Percentiles rank a stretch among this genome's conserved stretches.
Conservation (phyloP, 495 filamentous ascomycete genomes). For the Hamigera avellanea region DNA sequence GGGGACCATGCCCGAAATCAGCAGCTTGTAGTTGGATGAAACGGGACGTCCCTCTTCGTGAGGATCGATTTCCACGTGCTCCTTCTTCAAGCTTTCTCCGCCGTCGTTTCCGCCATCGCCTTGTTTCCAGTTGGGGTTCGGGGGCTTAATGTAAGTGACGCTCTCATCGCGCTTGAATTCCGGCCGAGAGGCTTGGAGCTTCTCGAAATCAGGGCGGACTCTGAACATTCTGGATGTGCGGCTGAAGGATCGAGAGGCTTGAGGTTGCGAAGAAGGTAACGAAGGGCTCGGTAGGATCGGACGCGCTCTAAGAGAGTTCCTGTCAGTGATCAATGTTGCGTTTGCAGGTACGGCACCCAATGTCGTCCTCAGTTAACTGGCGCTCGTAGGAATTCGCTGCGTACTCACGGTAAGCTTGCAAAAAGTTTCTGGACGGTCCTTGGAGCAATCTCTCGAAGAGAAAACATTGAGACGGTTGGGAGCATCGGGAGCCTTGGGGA, state of each 20-base stretch:
- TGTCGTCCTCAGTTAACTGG: no score
- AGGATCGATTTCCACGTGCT: conserved; percentile 75
- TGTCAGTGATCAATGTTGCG: no score
- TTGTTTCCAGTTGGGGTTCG: conserved; percentile 61
- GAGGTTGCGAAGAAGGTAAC: neutral
- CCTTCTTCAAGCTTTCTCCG: conserved; percentile 38
- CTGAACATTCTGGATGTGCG: conserved; percentile 18
- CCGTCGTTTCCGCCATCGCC: conserved; percentile 65
- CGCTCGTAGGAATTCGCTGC: no score
- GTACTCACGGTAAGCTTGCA: no score
- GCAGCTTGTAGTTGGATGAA: conserved; percentile 78
- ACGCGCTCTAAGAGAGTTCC: no score
- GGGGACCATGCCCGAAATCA: conserved; percentile 79
- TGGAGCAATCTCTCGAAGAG: no score
- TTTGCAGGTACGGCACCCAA: no score
- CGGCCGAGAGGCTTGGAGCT: conserved; percentile 60
- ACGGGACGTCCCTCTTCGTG: conserved; percentile 57
- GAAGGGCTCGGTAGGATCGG: no score
- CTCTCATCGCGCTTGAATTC: conserved; percentile 42
- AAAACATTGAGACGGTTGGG: no score
- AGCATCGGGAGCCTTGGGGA: no score
- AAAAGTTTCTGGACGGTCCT: no score
- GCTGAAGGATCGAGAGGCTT: conserved; percentile 6
- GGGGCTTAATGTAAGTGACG: conserved; percentile 57
- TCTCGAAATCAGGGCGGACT: conserved; percentile 57